Evolutionary conservation across 345 rosid genomes (phyloP), one percentile per base, ranked within the genome.

Genomic region (Erysimum cheiranthoides): DNA sequence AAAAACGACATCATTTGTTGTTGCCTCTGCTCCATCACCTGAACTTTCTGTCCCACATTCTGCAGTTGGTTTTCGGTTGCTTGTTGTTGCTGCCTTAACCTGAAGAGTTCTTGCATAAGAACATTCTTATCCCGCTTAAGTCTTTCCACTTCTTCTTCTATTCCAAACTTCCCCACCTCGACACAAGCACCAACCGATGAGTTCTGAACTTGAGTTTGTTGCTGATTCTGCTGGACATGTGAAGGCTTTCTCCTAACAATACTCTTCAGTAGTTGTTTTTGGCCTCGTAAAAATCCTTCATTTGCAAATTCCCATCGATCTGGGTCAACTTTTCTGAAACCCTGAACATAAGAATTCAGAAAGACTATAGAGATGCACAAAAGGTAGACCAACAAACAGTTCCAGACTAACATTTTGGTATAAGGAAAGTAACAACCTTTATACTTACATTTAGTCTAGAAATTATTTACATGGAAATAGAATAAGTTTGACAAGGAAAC

Each of bases 21-120:
- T 81, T 92, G 97, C 62, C 97, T 83, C 76, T 92, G 97, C 84
- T 92, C 97, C 97, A 92, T 92, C 25, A 82, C 91, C 64, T 90
- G 94, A 61, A 90, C 93, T 73, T 92, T 89, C 73, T 90, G 91
- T 52, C 88, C 91, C 66, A 87, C 89, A 17, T 83, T 76, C 71
- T 90, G 90, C 83, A 92, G 77, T 76, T 92, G 92, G 73, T 73
- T 61, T 63, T 92, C 97, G 0, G 96, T 92, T 31, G 87, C 18
- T 82, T 92, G 96, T 73, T 90, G 97, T 70, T 88, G 96, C 72
- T 92, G 96, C 74, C 97, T 90, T 79, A 92, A 77, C 87, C 96
- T 82, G 64, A 92, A 92, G 52, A 92, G 93, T 73, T 92, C 96
- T 82, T 88, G 96, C 97, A 87, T 90, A 32, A 92, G 96, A 49